Percentiles rank a stretch among this genome's conserved stretches.
phyloP scores from a whole-genome alignment of 306 rosid species.

The Castanea sativa region DNA sequence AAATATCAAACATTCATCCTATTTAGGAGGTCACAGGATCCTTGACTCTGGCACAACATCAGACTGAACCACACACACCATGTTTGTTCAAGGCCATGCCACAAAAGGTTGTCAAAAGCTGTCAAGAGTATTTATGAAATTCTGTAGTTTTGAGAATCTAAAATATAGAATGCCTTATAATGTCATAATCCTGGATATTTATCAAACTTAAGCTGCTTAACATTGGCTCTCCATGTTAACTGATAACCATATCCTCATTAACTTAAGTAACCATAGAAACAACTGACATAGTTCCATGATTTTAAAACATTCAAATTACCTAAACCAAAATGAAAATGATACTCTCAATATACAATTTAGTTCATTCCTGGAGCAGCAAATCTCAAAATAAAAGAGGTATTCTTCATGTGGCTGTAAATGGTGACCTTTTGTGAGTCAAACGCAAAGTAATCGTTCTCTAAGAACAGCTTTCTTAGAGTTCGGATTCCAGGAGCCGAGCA shows the following conservation, averaged over 20 bases:
- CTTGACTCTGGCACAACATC: background rate
- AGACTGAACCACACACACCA: background rate
- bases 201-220: background rate
- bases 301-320: conserved; percentile 17
- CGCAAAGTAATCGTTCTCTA: conserved; percentile 56
- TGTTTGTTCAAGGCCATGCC: background rate
- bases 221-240: background rate
- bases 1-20: background rate
- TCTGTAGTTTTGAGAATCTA: background rate
- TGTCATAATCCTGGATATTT: background rate
- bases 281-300: background rate
- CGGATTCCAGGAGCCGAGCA: conserved; percentile 52
- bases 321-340: background rate
- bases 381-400: conserved; percentile 15
- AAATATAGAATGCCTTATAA: background rate
- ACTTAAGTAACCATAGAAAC: background rate
- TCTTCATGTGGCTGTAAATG: conserved; percentile 2
- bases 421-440: conserved; percentile 72
- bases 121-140: background rate
- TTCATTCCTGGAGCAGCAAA: background rate
- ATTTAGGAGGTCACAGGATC: background rate
- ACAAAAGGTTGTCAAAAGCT: background rate
- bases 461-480: conserved; percentile 50
- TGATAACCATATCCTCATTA: background rate
- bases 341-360: background rate